phyloP scores from a whole-genome alignment of 1,139 yeast species.

The Kodamaea anthophila region DNA sequence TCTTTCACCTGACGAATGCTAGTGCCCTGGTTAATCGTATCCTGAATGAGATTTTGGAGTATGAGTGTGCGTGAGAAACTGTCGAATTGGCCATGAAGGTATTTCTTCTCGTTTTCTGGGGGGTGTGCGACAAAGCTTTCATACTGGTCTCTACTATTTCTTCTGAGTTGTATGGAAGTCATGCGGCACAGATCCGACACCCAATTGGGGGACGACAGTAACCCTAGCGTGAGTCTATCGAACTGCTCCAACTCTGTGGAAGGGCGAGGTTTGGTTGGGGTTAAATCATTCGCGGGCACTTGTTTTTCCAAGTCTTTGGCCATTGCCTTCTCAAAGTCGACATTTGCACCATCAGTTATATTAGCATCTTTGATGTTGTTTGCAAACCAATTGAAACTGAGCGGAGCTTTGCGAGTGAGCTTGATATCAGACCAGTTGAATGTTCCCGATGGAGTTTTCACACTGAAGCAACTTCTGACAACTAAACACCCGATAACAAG shows the following conservation, averaged over 20 bases:
- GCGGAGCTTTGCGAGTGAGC: background rate
- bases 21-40: slow-evolving; percentile 10
- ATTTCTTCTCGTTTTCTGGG: slow-evolving; percentile 9
- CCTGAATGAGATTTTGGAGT: slow-evolving; percentile 20
- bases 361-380: no score
- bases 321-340: background rate
- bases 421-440: background rate
- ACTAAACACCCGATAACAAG: background rate
- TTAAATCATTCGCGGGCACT: slow-evolving; percentile 15
- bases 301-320: slow-evolving; percentile 12
- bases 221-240: slow-evolving; percentile 11
- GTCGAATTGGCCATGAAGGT: slow-evolving; percentile 18
- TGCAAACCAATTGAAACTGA: background rate
- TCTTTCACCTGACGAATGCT: slow-evolving; percentile 24
- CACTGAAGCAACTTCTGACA: background rate
- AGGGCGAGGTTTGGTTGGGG: slow-evolving; percentile 10
- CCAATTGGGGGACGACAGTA: background rate
- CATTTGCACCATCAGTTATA: background rate
- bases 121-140: slow-evolving; percentile 15
- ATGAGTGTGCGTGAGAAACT: slow-evolving; percentile 24
- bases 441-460: background rate
- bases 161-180: slow-evolving; percentile 11
- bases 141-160: slow-evolving; percentile 4
- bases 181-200: slow-evolving; percentile 5
- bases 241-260: slow-evolving; percentile 16